Evolutionary conservation across 2,329 filamentous ascomycete genomes (phyloP).

Genomic region (Neopestalotiopsis clavispora): DNA sequence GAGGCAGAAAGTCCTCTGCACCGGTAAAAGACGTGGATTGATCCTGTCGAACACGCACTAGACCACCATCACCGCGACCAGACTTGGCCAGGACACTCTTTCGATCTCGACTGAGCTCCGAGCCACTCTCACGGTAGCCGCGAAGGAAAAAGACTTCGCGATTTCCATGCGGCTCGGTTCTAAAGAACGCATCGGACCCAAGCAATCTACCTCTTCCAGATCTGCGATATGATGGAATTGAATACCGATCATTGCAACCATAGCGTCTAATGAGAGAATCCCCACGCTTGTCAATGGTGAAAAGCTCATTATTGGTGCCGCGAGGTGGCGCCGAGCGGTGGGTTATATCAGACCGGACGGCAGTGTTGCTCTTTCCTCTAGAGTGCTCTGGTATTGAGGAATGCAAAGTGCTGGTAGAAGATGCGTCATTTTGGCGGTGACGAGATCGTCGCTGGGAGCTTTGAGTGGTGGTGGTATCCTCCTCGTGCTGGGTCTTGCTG

Average conservation of each 20-base stretch:
- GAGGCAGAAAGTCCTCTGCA: conserved; percentile 53
- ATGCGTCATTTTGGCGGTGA: not conserved
- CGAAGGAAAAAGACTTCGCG: conserved; percentile 59
- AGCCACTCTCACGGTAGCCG: conserved; percentile 47
- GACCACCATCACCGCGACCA: conserved; percentile 41
- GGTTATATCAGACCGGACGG: conserved; percentile 15
- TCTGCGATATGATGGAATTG: conserved; percentile 73
- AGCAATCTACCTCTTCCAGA: conserved; percentile 72
- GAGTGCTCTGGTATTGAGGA: not conserved
- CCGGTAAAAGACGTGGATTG: conserved; percentile 27
- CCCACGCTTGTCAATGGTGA: conserved; percentile 73
- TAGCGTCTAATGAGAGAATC: conserved; percentile 79
- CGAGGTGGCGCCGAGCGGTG: conserved; percentile 20
- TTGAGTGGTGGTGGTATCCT: not conserved
- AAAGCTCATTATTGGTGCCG: conserved; percentile 43
- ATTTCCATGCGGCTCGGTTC: conserved; percentile 69
- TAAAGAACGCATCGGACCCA: conserved; percentile 63
- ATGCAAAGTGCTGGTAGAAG: not conserved
- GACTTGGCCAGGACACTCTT: conserved; percentile 52
- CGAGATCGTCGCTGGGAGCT: not conserved
- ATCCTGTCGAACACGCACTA: conserved; percentile 45
- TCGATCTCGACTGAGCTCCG: conserved; percentile 48
- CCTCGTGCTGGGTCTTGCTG: not conserved
- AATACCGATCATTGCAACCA: conserved; percentile 73
- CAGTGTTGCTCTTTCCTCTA: not conserved